A percentile compares a stretch with the other conserved stretches of the same genome.
Evolutionary conservation across 495 filamentous ascomycete genomes (phyloP).

Genomic region (Penicillium angulare): DNA sequence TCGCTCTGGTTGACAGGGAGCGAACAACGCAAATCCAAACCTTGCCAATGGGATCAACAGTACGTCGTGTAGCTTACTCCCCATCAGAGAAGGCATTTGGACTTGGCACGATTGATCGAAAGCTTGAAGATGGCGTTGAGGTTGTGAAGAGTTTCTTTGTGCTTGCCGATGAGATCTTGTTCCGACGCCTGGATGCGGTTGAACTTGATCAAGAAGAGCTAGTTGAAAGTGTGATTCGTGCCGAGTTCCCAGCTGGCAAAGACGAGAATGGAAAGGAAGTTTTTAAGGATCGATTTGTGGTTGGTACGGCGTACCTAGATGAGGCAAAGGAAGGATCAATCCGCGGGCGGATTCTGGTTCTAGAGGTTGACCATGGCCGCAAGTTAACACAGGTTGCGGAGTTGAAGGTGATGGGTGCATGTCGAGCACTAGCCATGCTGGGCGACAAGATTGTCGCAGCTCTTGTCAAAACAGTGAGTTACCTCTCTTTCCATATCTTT

Average conservation of each 20-base stretch:
- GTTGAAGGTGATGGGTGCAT: conserved; percentile 67
- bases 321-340: conserved; percentile 51
- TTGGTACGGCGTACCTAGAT: conserved; percentile 78
- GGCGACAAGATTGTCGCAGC: conserved; percentile 80
- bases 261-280: conserved; percentile 40
- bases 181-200: conserved; percentile 51
- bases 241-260: conserved; percentile 65
- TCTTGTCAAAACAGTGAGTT: conserved; percentile 77
- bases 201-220: conserved; percentile 66
- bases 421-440: conserved; percentile 71
- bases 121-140: conserved; percentile 55
- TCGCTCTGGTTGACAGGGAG: conserved; percentile 79
- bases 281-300: conserved; percentile 72
- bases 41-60: conserved; percentile 73
- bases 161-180: conserved; percentile 59
- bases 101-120: conserved; percentile 76
- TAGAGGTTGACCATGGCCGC: conserved; percentile 75
- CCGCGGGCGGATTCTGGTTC: conserved; percentile 76
- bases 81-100: conserved; percentile 76
- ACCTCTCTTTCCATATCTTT: neutral
- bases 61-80: conserved; percentile 85
- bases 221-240: conserved; percentile 79
- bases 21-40: conserved; percentile 84
- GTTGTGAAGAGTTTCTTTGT: conserved; percentile 59
- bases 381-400: conserved; percentile 66